These are phyloP conservation scores for Leptographium procerum DNA, from an alignment of 2,329 filamentous ascomycete species.

Conservation along the genomic window DNA sequence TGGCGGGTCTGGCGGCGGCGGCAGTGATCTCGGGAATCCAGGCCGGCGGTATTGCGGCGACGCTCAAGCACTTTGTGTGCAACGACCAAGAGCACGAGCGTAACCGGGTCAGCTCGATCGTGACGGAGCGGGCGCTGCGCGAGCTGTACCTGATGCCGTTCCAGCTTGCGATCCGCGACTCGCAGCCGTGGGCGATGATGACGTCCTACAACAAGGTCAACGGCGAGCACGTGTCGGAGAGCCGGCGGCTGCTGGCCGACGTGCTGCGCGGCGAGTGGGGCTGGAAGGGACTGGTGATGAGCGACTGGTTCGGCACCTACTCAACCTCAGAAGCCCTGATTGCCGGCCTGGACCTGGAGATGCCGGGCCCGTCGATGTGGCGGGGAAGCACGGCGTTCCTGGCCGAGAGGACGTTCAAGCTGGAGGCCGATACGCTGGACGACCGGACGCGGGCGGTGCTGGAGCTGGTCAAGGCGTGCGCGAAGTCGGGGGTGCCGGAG, in stretches of 20 bases:
- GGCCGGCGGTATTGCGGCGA: conserved; percentile 22
- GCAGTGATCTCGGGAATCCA: conserved; percentile 25
- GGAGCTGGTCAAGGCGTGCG: conserved; percentile 12
- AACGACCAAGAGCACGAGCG: conserved; percentile 28
- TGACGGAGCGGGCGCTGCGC: conserved; percentile 26
- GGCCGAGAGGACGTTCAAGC: conserved; percentile 15
- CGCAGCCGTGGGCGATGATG: conserved; percentile 24
- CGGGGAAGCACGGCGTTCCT: conserved; percentile 15
- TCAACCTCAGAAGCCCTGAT: conserved; percentile 15
- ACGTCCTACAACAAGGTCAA: conserved; percentile 29
- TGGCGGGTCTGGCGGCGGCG: conserved; percentile 25
- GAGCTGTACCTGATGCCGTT: conserved; percentile 29
- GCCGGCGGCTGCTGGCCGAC: conserved; percentile 20
- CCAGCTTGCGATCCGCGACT: conserved; percentile 24
- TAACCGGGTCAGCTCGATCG: conserved; percentile 22
- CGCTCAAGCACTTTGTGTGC: conserved; percentile 28
- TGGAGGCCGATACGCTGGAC: conserved; percentile 16
- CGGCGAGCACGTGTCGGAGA: conserved; percentile 25
- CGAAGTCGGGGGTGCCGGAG: not conserved
- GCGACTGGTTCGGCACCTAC: conserved; percentile 24
- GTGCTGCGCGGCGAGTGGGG: conserved; percentile 27
- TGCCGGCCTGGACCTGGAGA: conserved; percentile 18
- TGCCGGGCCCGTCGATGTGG: conserved; percentile 19
- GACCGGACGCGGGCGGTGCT: conserved; percentile 18
- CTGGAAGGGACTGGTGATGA: conserved; percentile 26